Conservation (phyloP, 768 basidiomycete species). For the Clathrus columnatus region DNA sequence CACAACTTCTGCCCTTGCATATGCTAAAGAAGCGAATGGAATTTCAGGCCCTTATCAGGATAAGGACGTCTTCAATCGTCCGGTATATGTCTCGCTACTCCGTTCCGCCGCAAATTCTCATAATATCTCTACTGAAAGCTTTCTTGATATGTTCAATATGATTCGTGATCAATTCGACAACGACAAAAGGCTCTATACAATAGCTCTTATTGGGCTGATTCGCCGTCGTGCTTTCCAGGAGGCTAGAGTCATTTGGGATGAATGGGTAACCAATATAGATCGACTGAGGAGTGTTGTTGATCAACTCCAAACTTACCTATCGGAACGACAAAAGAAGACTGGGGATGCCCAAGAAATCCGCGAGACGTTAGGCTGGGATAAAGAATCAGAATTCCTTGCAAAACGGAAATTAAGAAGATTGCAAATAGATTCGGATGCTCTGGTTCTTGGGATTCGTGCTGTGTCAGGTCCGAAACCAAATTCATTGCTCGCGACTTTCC, state of each 20-base stretch:
- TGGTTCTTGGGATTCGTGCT: slow-evolving; percentile 1
- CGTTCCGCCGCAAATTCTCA: not conserved
- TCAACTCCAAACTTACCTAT: not conserved
- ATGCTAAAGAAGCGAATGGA: not conserved
- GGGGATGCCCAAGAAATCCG: slow-evolving; percentile 1
- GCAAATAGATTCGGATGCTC: not conserved
- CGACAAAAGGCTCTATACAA: slow-evolving; percentile 3
- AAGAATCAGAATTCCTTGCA: not conserved
- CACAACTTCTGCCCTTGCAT: not conserved
- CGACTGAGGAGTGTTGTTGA: not conserved
- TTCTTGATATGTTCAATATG: not conserved
- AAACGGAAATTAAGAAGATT: not conserved
- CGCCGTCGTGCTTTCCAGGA: slow-evolving; percentile 1
- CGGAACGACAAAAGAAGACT: not conserved
- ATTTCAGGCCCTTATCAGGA: not conserved
- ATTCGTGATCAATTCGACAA: not conserved
- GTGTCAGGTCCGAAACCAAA: slow-evolving; percentile 1
- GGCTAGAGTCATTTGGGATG: not conserved
- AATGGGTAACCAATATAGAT: not conserved
- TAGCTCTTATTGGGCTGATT: slow-evolving; percentile 1
- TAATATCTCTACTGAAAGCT: slow-evolving; percentile 4
- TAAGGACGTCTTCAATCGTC: not conserved
- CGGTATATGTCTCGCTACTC: slow-evolving; percentile 1
- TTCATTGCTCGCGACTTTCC: not conserved
- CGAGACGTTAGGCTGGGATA: not conserved